Percentiles rank a stretch among this genome's conserved stretches.
phyloP scores from a whole-genome alignment of 495 filamentous ascomycete genomes.

The Ramalina intermedia region DNA sequence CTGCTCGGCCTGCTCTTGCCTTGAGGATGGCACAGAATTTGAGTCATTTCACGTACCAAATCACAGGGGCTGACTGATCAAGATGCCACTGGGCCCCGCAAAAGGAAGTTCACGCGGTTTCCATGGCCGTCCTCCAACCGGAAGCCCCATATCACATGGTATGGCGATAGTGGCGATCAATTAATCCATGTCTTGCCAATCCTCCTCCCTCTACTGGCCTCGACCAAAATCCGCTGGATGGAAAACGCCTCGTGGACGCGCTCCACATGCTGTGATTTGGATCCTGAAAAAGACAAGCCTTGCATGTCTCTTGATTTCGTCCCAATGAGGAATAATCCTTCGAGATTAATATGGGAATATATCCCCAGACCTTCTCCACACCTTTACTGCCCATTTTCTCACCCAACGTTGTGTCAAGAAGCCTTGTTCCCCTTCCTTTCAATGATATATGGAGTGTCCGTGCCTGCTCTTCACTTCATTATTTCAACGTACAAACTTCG shows the following conservation, averaged over 20 bases:
- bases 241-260: not conserved
- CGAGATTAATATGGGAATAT: slow-evolving; percentile 2
- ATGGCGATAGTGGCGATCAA: not conserved
- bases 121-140: not conserved
- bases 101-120: not conserved
- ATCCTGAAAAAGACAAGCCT: not conserved
- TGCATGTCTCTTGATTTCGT: not conserved
- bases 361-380: not conserved
- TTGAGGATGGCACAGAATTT: too few species aligned
- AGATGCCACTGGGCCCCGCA: not conserved
- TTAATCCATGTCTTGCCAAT: not conserved
- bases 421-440: not conserved
- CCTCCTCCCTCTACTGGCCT: not conserved
- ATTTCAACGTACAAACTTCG: not conserved
- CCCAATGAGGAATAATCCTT: slow-evolving; percentile 6
- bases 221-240: not conserved
- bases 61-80: not conserved
- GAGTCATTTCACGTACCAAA: too few species aligned
- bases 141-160: not conserved
- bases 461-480: slow-evolving; percentile 1
- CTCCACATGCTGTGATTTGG: not conserved
- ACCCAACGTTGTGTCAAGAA: not conserved
- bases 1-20: not conserved
- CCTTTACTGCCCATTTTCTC: not conserved
- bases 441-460: not conserved